These are phyloP conservation scores for Ophidiomyces ophidiicola DNA, from an alignment of 2,329 filamentous ascomycete genomes.

Conservation along the genomic window DNA sequence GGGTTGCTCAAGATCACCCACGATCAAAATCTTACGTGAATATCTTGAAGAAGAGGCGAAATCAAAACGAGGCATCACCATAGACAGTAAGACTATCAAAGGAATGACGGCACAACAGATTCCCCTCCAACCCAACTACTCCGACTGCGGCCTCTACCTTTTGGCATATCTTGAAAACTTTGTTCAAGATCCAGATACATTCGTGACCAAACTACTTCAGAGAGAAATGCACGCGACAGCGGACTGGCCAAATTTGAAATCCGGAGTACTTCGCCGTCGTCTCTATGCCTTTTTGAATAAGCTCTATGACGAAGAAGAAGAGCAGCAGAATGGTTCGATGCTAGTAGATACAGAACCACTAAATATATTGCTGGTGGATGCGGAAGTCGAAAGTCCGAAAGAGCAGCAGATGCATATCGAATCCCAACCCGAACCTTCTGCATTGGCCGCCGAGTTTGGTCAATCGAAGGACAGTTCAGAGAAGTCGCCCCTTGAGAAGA, in stretches of 20 bases:
- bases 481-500: no score
- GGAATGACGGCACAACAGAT: constrained; percentile 62
- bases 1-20: constrained; percentile 49
- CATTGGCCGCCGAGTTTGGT: no score
- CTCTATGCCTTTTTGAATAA: constrained; percentile 55
- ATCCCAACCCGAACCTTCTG: no score
- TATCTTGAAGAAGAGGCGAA: constrained; percentile 65
- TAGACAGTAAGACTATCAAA: constrained; percentile 36
- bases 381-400: background rate
- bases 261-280: constrained; percentile 48
- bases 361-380: constrained; percentile 13
- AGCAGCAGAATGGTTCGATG: constrained; percentile 1
- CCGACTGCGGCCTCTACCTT: constrained; percentile 80
- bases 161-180: constrained; percentile 77
- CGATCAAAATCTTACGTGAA: constrained; percentile 57
- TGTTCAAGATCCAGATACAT: constrained; percentile 57
- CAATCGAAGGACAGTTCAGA: background rate
- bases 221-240: constrained; percentile 47
- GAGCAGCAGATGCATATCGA: background rate
- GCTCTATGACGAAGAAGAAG: constrained; percentile 41
- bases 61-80: constrained; percentile 44
- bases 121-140: constrained; percentile 70
- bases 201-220: constrained; percentile 54
- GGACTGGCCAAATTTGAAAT: constrained; percentile 45
- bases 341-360: constrained; percentile 14